Percentiles rank a stretch among this genome's conserved stretches.
Evolutionary conservation across 108 stramenopile genomes (phyloP).

Genomic region (Stephanodiscus minutulus): DNA sequence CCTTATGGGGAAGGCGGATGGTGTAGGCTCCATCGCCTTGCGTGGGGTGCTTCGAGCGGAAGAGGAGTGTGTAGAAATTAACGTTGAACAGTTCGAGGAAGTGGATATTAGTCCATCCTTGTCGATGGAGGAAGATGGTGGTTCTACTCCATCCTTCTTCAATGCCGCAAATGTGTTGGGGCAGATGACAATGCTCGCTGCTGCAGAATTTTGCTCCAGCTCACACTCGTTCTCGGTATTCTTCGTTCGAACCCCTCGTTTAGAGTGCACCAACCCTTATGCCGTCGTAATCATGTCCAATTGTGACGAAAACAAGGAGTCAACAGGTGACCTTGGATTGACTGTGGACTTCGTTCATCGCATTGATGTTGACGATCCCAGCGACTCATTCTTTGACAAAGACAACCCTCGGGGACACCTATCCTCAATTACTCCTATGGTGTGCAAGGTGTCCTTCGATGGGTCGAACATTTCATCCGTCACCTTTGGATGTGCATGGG

Average conservation of each 20-base stretch:
- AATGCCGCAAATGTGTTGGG: conserved; percentile 29
- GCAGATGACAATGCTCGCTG: conserved; percentile 39
- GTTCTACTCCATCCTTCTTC: conserved; percentile 20
- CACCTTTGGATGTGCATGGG: conserved; percentile 61
- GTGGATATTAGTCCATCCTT: conserved; percentile 16
- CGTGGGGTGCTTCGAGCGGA: conserved; percentile 30
- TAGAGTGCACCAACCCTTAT: conserved; percentile 19
- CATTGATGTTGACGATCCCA: conserved; percentile 10
- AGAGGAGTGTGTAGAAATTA: conserved; percentile 9
- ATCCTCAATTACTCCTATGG: conserved; percentile 38
- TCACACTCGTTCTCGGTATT: conserved; percentile 31
- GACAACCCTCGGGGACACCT: conserved; percentile 14
- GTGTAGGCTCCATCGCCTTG: conserved; percentile 29
- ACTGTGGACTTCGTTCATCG: conserved; percentile 27
- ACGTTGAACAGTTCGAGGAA: conserved; percentile 51
- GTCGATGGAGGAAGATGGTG: conserved; percentile 16
- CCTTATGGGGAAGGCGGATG: conserved; percentile 56
- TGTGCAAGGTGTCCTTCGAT: conserved; percentile 22
- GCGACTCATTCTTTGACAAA: conserved; percentile 18
- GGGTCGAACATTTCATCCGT: conserved; percentile 30
- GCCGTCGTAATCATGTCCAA: conserved; percentile 40
- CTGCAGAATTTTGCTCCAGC: conserved; percentile 31
- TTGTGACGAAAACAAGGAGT: conserved; percentile 11
- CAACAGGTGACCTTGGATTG: background rate
- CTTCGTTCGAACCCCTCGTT: conserved; percentile 30